Evolutionary conservation across 1,284 basidiomycete species (phyloP).

Genomic region (Abortiporus biennis): DNA sequence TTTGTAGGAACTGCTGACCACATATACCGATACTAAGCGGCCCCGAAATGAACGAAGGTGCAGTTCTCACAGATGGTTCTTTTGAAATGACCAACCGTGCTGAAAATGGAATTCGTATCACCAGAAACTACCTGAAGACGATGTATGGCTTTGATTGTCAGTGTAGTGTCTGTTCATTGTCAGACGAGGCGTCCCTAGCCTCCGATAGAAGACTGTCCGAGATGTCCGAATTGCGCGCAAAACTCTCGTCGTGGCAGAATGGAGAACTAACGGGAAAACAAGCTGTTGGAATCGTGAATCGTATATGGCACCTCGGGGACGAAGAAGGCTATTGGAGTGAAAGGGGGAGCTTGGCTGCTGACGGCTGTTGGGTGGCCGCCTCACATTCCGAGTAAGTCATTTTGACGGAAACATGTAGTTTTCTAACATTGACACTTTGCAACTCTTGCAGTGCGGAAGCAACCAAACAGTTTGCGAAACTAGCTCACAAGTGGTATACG

Average conservation of each 20-base stretch:
- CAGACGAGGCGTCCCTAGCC: slow-evolving; percentile 34
- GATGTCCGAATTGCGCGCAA: slow-evolving; percentile 38
- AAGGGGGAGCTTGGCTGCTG: slow-evolving; percentile 53
- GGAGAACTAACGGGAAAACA: slow-evolving; percentile 37
- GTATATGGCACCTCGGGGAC: slow-evolving; percentile 50
- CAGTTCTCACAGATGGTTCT: no score
- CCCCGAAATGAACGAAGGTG: slow-evolving; percentile 46
- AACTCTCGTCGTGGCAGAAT: slow-evolving; percentile 41
- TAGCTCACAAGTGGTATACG: slow-evolving; percentile 46
- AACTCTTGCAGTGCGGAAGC: slow-evolving; percentile 31
- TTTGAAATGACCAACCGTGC: no score
- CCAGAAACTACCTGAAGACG: slow-evolving; percentile 38
- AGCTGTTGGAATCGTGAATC: slow-evolving; percentile 38
- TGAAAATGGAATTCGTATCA: no score
- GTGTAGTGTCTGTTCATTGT: slow-evolving; percentile 50
- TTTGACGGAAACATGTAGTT: background rate
- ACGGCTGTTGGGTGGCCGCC: slow-evolving; percentile 50
- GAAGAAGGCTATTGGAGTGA: slow-evolving; percentile 60
- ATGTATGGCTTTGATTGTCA: slow-evolving; percentile 54
- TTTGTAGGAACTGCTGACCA: slow-evolving; percentile 51
- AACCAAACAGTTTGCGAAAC: slow-evolving; percentile 39
- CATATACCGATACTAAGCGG: slow-evolving; percentile 50
- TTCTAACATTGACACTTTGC: background rate
- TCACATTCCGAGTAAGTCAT: slow-evolving; percentile 52
- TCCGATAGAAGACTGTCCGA: slow-evolving; percentile 43